Base-by-base conservation (phyloP, 2,329 filamentous ascomycete genomes). In the Knoxdaviesia capensis region DNA sequence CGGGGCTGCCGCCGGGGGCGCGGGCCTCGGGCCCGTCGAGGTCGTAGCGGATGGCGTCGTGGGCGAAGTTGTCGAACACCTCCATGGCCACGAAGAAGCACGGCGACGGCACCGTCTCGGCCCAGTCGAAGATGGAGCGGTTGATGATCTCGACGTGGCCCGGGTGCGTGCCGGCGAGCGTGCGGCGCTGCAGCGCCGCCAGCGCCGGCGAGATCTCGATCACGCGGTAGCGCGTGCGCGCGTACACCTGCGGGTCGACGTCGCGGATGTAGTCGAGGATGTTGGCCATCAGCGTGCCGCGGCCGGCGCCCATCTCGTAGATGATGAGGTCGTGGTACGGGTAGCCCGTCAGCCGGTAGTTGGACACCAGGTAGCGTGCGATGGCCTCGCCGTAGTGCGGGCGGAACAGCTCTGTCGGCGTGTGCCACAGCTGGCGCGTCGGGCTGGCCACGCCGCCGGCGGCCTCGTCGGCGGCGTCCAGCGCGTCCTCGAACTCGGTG, bases 61-160 rank as follows among this genome's bases (percentile, higher is more conserved):
- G 92, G 34, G 85, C 78, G 56, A 98, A 96, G 62, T 98, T 98
- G 65, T 98, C 90, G 54, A 94, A 94, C 49, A 98, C 90, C 61
- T 98, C 90, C 60, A 98, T 80, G 38, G 88, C 90, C 36, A 98
- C 73, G 66, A 98, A 96, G 68, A 93, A 98, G 64, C 90, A 96
- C 0, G 88, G 90, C 3, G 80, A 82, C 6, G 85, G 80, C n/a
- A 94, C 83, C 49, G 81, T 83, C 39, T 74, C 73, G 48, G 80
- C 66, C 88, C 90, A 98, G 58, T 94, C 85, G 55, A 98, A 96
- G 55, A 98, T 82, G 53, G 83, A 92, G 51, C 77, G 74, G 62
- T 96, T 94, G 60, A 96, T 78, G 56, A 98, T 94, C 52, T 94
- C 83, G 43, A 96, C 86, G 54, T 86, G 88, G 54, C 77, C 77